Conservation (phyloP, 2,329 filamentous ascomycete genomes). For the Cryphonectria japonica region DNA sequence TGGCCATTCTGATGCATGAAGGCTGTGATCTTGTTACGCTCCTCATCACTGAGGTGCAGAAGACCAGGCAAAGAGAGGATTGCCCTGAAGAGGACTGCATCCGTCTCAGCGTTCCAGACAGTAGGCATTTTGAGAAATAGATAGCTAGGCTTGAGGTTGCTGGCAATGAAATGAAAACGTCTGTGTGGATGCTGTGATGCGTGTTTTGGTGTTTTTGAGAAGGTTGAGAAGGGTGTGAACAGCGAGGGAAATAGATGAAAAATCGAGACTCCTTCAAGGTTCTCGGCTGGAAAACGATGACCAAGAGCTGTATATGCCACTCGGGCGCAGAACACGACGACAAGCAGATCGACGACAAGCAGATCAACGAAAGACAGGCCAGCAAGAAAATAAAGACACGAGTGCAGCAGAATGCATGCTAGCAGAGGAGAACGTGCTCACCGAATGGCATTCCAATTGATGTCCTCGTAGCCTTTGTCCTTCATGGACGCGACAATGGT, state of each 20-base stretch:
- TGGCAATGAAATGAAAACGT: neutral
- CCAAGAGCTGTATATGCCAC: constrained; percentile 1
- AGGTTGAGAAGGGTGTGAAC: neutral
- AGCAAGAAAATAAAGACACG: neutral
- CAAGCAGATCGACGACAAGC: neutral
- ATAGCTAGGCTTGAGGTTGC: neutral
- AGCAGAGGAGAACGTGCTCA: neutral
- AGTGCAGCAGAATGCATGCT: neutral
- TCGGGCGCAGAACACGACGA: neutral
- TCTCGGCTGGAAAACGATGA: neutral
- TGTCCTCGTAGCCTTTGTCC: neutral
- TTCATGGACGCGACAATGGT: neutral
- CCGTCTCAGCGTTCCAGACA: constrained; percentile 37
- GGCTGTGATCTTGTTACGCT: constrained; percentile 29
- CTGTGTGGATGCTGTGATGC: neutral
- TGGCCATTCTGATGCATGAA: constrained; percentile 32
- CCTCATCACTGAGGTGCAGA: constrained; percentile 18
- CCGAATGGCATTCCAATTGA: constrained; percentile 2
- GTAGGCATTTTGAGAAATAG: constrained; percentile 33
- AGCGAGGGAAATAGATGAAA: neutral
- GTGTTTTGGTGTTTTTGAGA: neutral
- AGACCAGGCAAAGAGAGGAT: constrained; percentile 29
- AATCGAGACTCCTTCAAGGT: neutral
- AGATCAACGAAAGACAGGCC: neutral
- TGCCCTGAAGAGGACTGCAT: constrained; percentile 36